Evolutionary conservation across 2,329 filamentous ascomycete species (phyloP).

Genomic region (Endoconidiophora laricicola): DNA sequence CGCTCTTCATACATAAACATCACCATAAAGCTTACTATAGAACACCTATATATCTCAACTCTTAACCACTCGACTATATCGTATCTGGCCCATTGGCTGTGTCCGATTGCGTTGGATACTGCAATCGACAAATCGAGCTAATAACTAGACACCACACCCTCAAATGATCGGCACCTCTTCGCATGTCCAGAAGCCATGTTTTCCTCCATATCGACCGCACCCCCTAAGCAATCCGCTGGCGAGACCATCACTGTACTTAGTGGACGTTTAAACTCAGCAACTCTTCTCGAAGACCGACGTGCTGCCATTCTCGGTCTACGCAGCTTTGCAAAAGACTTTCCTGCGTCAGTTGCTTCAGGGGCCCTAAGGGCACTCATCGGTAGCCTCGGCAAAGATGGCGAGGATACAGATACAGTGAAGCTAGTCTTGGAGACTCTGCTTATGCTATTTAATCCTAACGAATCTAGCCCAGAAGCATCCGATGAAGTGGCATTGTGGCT

Average conservation of each 20-base stretch:
- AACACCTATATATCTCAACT: too few species aligned
- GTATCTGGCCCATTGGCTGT: background rate
- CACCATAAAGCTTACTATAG: too few species aligned
- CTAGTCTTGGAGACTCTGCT: slow-evolving; percentile 86
- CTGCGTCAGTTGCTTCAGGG: slow-evolving; percentile 85
- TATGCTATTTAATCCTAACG: slow-evolving; percentile 67
- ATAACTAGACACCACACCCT: background rate
- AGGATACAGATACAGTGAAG: slow-evolving; percentile 93
- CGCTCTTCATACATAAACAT: too few species aligned
- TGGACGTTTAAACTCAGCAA: slow-evolving; percentile 72
- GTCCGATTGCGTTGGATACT: background rate
- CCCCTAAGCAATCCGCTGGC: slow-evolving; percentile 87
- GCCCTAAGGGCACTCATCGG: slow-evolving; percentile 78
- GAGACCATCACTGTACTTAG: slow-evolving; percentile 88
- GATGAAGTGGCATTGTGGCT: slow-evolving; percentile 94
- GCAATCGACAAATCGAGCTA: too few species aligned
- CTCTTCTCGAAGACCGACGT: slow-evolving; percentile 82
- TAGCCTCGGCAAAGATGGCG: slow-evolving; percentile 69
- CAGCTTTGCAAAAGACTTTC: slow-evolving; percentile 92
- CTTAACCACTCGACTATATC: background rate
- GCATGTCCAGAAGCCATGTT: slow-evolving; percentile 27
- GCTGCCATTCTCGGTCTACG: slow-evolving; percentile 83
- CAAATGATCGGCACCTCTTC: background rate
- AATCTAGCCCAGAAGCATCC: slow-evolving; percentile 71
- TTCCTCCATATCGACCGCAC: slow-evolving; percentile 49